A percentile compares a stretch with the other conserved stretches of the same genome.
Evolutionary conservation across 169 alveolate genomes (phyloP).

Genomic region (Pseudocohnilembus persalinus): DNA sequence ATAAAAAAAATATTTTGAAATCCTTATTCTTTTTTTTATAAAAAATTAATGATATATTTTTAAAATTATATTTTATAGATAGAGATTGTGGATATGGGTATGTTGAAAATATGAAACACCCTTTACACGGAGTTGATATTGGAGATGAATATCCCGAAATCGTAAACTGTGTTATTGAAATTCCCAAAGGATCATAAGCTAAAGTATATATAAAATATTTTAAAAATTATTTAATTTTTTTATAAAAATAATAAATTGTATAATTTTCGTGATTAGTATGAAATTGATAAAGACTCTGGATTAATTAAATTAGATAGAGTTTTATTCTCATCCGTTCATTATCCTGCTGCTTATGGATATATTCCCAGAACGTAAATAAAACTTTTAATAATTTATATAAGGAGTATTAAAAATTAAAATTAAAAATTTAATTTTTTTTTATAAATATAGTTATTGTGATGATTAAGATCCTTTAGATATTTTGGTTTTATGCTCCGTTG

Average conservation of each 20-base stretch:
- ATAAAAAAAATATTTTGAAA: too few relatives aligned
- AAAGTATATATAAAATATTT: background rate
- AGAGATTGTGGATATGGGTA: background rate
- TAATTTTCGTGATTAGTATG: conserved; percentile 34
- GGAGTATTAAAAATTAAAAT: too few relatives aligned
- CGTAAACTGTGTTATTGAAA: conserved; percentile 45
- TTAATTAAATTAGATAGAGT: conserved; percentile 49
- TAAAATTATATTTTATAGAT: too few relatives aligned
- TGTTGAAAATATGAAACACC: conserved; percentile 9
- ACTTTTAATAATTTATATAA: too few relatives aligned
- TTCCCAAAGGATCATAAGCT: conserved; percentile 51
- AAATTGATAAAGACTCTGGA: conserved; percentile 53
- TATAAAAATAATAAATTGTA: too few relatives aligned
- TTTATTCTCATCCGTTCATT: conserved; percentile 52
- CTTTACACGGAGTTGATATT: conserved; percentile 51
- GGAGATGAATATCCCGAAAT: conserved; percentile 42
- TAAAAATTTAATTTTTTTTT: too few relatives aligned
- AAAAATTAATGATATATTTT: too few relatives aligned
- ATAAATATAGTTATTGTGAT: conserved; percentile 31
- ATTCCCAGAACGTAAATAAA: conserved; percentile 44
- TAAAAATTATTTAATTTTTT: too few relatives aligned
- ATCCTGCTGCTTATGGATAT: conserved; percentile 59
- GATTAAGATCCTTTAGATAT: conserved; percentile 58
- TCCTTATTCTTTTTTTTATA: too few relatives aligned
- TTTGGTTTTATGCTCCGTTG: conserved; percentile 47